Evolutionary conservation across 805 yeast species (phyloP).

Genomic region (Kodamaea laetipori): DNA sequence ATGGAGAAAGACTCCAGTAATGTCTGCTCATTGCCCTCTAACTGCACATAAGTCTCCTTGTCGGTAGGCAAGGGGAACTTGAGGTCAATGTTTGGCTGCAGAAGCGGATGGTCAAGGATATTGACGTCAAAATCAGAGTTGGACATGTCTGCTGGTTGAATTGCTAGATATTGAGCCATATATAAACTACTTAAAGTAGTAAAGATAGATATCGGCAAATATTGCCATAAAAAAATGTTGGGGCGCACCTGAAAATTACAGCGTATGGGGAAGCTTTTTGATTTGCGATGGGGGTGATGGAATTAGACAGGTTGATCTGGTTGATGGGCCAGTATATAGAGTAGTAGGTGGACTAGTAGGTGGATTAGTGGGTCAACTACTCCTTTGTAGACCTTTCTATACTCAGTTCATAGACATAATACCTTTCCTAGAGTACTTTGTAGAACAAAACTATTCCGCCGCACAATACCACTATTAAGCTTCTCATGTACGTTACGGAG

Average conservation of each 20-base stretch:
- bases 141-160: constrained; percentile 9
- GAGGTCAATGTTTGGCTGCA: constrained; percentile 33
- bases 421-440: too few species aligned
- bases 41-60: constrained; percentile 29
- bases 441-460: too few species aligned
- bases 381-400: too few species aligned
- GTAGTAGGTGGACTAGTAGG: too few species aligned
- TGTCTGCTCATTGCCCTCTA: constrained; percentile 32
- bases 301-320: not conserved
- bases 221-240: constrained; percentile 10
- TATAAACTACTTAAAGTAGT: not conserved
- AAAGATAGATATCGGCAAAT: not conserved
- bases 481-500: too few species aligned
- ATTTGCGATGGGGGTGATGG: not conserved
- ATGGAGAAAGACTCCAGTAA: constrained; percentile 24
- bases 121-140: constrained; percentile 38
- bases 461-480: too few species aligned
- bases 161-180: not conserved
- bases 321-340: too few species aligned
- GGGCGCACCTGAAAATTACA: constrained; percentile 8
- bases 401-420: too few species aligned
- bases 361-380: too few species aligned
- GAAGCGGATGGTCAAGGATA: constrained; percentile 36
- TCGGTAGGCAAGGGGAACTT: constrained; percentile 44
- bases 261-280: constrained; percentile 1